Conservation (phyloP, 768 basidiomycete genomes). For the Boletales sp. region DNA sequence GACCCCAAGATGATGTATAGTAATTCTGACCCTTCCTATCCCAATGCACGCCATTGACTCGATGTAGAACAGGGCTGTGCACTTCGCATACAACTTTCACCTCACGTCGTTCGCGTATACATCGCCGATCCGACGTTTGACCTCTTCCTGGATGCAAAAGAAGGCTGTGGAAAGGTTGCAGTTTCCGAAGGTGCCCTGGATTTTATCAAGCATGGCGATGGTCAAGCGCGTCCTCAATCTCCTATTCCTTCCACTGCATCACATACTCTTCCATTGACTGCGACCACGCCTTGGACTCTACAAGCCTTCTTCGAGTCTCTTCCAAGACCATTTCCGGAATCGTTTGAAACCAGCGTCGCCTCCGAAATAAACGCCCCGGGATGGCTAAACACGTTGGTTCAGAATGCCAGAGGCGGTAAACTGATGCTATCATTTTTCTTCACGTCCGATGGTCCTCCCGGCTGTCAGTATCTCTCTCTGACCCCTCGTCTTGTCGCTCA, state of each 20-base stretch:
- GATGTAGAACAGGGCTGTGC: conserved; percentile 51
- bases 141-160: conserved; percentile 43
- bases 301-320: conserved; percentile 63
- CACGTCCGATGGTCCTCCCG: conserved; percentile 38
- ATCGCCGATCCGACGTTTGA: conserved; percentile 45
- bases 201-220: conserved; percentile 55
- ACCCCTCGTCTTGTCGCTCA: conserved; percentile 3
- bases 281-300: conserved; percentile 35
- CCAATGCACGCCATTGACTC: not conserved
- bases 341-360: conserved; percentile 43
- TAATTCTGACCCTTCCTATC: conserved; percentile 24
- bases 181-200: conserved; percentile 52
- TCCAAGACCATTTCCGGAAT: conserved; percentile 60
- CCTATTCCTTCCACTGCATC: conserved; percentile 11
- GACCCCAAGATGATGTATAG: conserved; percentile 44
- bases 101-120: conserved; percentile 48
- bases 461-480: conserved; percentile 38
- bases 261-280: not conserved
- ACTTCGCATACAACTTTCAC: conserved; percentile 50
- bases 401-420: conserved; percentile 49
- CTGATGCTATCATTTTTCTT: conserved; percentile 43
- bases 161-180: conserved; percentile 52
- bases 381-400: conserved; percentile 50
- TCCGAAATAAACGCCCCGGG: conserved; percentile 51
- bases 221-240: conserved; percentile 39